A percentile compares a stretch with the other conserved stretches of the same genome.
Evolutionary conservation across 2,329 filamentous ascomycete genomes (phyloP).

Genomic region (Ascochyta viciae-villosae): DNA sequence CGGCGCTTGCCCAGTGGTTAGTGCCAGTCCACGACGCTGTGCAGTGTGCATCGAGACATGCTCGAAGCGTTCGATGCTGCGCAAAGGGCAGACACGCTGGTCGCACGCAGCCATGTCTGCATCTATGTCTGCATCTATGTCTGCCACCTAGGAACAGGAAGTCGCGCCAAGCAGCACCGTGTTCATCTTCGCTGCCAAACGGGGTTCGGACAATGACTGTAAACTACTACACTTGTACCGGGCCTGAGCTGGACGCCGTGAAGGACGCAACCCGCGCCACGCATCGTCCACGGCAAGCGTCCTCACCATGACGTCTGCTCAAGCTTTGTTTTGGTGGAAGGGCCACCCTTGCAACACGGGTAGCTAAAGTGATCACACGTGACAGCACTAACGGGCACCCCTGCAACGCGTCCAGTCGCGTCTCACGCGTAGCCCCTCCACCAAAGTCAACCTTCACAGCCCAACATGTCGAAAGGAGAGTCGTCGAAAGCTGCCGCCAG

Average conservation of each 20-base stretch:
- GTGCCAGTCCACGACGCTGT: background rate
- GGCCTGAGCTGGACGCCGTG: background rate
- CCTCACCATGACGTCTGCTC: background rate
- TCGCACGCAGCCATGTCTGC: no score
- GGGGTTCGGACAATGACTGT: background rate
- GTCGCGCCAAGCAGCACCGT: background rate
- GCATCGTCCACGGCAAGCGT: background rate
- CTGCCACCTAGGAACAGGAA: no score
- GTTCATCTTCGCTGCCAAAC: background rate
- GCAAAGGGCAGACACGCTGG: background rate
- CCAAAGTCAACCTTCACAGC: constrained; percentile 17
- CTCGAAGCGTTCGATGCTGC: background rate
- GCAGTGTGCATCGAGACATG: constrained; percentile 1
- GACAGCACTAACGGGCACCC: constrained; percentile 19
- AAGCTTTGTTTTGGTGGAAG: background rate
- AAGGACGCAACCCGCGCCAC: background rate
- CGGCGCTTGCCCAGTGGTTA: constrained; percentile 12
- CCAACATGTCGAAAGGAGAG: constrained; percentile 56
- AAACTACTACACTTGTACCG: background rate
- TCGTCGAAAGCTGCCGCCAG: constrained; percentile 56
- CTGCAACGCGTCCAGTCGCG: constrained; percentile 29
- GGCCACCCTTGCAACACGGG: background rate
- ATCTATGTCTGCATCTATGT: no score
- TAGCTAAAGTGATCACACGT: constrained; percentile 18
- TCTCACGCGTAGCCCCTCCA: constrained; percentile 37